Conservation (phyloP, 257 asterid genomes). For the Knoxia roxburghii region DNA sequence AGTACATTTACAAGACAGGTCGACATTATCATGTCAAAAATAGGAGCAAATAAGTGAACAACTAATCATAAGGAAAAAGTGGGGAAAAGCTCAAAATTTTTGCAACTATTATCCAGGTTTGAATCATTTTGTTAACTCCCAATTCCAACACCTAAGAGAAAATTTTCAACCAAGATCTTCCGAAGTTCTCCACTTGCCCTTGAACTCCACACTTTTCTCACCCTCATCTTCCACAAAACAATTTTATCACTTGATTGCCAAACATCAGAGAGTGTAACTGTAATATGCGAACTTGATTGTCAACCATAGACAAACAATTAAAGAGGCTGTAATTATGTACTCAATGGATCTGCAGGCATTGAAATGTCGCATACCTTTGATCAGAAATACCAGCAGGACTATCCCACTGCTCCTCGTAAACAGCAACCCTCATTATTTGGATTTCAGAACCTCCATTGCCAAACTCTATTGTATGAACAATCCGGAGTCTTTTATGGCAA, state of each 20-base stretch:
- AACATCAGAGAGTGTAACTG: not conserved
- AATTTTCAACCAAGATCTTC: not conserved
- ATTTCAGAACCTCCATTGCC: conserved; percentile 86
- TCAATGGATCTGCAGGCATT: not conserved
- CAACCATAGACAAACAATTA: not conserved
- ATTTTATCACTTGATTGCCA: not conserved
- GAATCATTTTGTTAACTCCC: not conserved
- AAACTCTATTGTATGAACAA: conserved; percentile 94
- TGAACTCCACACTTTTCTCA: not conserved
- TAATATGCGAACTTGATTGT: not conserved
- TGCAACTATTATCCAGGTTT: not conserved
- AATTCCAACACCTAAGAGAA: not conserved
- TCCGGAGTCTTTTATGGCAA: conserved; percentile 90
- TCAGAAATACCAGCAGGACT: conserved; percentile 75
- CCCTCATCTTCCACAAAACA: not conserved
- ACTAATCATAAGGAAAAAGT: not conserved
- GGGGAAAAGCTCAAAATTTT: not conserved
- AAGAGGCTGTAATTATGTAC: not conserved
- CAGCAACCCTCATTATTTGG: conserved; percentile 91
- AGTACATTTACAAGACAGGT: not conserved
- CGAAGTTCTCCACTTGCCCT: not conserved
- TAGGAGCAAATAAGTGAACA: too few species aligned
- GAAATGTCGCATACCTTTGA: conserved; percentile 43
- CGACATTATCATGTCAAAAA: too few species aligned
- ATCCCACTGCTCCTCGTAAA: conserved; percentile 93